phyloP scores from a whole-genome alignment of 371 early-diverging fungal genomes.

The Rhizomucor pusillus region DNA sequence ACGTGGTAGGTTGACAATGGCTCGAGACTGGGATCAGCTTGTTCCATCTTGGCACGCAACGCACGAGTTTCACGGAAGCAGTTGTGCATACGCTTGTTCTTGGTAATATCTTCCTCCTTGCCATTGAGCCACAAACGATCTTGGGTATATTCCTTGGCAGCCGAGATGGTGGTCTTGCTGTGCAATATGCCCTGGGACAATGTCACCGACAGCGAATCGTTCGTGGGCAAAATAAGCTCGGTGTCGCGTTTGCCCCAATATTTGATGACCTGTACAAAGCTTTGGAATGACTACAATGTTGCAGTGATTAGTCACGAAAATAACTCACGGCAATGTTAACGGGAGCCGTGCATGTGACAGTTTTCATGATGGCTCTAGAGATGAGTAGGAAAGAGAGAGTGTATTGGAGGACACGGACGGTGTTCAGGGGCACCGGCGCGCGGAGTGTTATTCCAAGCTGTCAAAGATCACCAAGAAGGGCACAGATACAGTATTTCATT shows the following conservation, averaged over 20 bases:
- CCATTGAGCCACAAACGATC: conserved; percentile 96
- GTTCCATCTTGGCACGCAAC: conserved; percentile 69
- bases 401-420: not conserved
- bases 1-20: conserved; percentile 61
- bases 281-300: not conserved
- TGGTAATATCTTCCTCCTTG: conserved; percentile 78
- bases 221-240: conserved; percentile 91
- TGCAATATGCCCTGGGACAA: conserved; percentile 94
- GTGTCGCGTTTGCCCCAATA: conserved; percentile 99
- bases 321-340: conserved; percentile 95
- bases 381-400: conserved; percentile 14
- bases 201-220: conserved; percentile 95
- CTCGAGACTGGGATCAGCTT: conserved; percentile 44
- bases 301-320: not conserved
- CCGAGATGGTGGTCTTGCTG: conserved; percentile 89
- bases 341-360: conserved; percentile 91
- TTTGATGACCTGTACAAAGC: conserved; percentile 67
- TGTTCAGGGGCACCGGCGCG: not conserved
- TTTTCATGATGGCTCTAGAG: conserved; percentile 28
- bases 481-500: not conserved
- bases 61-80: conserved; percentile 81
- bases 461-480: not conserved
- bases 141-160: conserved; percentile 57
- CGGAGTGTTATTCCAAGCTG: not conserved
- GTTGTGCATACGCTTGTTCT: conserved; percentile 81